Conservation (phyloP, 2,329 filamentous ascomycete genomes). For the Didymella glomerata region DNA sequence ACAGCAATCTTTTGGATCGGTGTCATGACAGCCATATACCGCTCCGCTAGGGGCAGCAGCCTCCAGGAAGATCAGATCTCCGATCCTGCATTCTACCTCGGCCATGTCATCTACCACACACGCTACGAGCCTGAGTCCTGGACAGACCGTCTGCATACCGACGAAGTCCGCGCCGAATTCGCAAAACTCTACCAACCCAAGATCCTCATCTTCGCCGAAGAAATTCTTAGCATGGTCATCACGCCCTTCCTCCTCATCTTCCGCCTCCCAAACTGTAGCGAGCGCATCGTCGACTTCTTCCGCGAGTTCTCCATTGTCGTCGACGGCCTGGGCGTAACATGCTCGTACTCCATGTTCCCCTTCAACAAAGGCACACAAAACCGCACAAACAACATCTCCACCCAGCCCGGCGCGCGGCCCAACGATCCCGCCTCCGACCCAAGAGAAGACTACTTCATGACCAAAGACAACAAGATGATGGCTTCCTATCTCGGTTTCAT, state of each 20-base stretch:
- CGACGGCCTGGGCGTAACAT: constrained; percentile 93
- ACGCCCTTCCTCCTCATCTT: constrained; percentile 89
- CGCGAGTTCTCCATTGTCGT: constrained; percentile 97
- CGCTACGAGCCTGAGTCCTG: constrained; percentile 91
- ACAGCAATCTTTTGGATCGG: constrained; percentile 92
- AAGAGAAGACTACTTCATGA: constrained; percentile 90
- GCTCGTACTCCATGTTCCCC: constrained; percentile 96
- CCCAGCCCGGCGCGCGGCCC: constrained; percentile 50
- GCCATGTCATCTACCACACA: constrained; percentile 89
- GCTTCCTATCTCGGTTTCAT: constrained; percentile 95
- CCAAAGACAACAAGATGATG: constrained; percentile 98
- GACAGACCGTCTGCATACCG: constrained; percentile 88
- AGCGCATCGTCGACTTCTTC: constrained; percentile 97
- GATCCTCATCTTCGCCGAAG: constrained; percentile 88
- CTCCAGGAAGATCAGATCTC: constrained; percentile 88
- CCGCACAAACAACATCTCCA: constrained; percentile 55
- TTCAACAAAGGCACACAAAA: constrained; percentile 80
- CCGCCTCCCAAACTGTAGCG: constrained; percentile 85
- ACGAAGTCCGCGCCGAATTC: constrained; percentile 92
- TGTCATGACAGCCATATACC: constrained; percentile 83
- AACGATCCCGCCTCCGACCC: constrained; percentile 61
- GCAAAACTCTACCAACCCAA: constrained; percentile 90
- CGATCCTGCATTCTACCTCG: constrained; percentile 88
- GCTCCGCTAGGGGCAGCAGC: constrained; percentile 80
- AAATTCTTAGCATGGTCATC: constrained; percentile 89